These are phyloP conservation scores for Linnemannia hyalina DNA, from an alignment of 192 early-diverging fungal genomes.

Conservation along the genomic window DNA sequence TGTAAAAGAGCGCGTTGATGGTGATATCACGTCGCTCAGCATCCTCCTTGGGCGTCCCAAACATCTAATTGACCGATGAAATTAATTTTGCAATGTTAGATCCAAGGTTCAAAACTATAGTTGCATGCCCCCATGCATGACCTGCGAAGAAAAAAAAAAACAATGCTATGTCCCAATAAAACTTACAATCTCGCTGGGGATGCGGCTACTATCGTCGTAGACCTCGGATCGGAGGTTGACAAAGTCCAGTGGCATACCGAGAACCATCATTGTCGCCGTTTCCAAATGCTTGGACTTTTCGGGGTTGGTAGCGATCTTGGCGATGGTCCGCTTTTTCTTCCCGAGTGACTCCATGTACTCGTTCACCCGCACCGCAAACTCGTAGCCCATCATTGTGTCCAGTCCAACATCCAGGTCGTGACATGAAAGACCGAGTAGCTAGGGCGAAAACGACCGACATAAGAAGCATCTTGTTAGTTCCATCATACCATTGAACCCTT, in stretches of 20 bases:
- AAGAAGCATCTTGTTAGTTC: constrained; percentile 48
- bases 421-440: constrained; percentile 84
- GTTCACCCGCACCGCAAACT: constrained; percentile 86
- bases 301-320: constrained; percentile 91
- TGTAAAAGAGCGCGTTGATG: constrained; percentile 98
- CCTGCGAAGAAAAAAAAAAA: neutral
- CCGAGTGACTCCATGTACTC: constrained; percentile 60
- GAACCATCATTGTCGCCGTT: constrained; percentile 89
- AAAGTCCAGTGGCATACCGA: constrained; percentile 88
- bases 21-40: constrained; percentile 94
- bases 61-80: constrained; percentile 56
- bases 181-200: constrained; percentile 73
- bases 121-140: too few relatives aligned
- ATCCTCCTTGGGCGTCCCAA: constrained; percentile 93
- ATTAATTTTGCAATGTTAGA: neutral
- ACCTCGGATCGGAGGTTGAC: constrained; percentile 93
- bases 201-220: constrained; percentile 82
- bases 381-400: constrained; percentile 91
- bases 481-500: neutral
- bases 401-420: constrained; percentile 96
- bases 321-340: constrained; percentile 62
- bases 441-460: neutral
- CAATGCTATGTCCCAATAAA: constrained; percentile 14
- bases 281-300: constrained; percentile 97
- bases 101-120: neutral